Evolutionary conservation across 1,284 basidiomycete species (phyloP).

Genomic region (Irpex sp.): DNA sequence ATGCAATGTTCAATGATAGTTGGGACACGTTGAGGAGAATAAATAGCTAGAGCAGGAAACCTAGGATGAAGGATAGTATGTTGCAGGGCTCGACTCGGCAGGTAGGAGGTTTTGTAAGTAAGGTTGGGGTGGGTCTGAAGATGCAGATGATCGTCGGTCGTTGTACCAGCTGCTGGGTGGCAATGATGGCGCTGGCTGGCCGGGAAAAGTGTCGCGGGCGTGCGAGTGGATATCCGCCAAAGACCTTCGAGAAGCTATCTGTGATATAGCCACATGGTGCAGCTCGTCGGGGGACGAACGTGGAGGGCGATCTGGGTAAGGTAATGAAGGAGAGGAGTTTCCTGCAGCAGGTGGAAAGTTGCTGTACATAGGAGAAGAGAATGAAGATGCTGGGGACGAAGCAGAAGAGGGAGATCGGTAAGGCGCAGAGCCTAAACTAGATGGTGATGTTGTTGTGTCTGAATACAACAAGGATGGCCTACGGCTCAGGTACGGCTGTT

Average conservation of each 20-base stretch:
- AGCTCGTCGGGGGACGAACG: constrained; percentile 1
- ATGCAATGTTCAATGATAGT: neutral
- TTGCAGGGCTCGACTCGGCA: neutral
- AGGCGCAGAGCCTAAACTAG: neutral
- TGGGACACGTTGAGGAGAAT: neutral
- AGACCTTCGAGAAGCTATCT: neutral
- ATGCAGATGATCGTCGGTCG: neutral
- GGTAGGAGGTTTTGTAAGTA: neutral
- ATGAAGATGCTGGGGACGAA: neutral
- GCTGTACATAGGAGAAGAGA: neutral
- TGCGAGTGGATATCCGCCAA: neutral
- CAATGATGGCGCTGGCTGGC: neutral
- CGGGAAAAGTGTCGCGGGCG: neutral
- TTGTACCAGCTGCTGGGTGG: constrained; percentile 1
- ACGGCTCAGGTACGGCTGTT: constrained; percentile 4
- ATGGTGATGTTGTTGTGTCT: neutral
- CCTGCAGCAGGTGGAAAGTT: neutral
- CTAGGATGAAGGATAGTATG: neutral
- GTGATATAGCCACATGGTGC: constrained; percentile 1
- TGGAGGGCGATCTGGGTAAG: neutral
- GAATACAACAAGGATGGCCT: constrained; percentile 4
- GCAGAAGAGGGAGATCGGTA: neutral
- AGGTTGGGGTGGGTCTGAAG: neutral
- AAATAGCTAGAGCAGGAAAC: neutral
- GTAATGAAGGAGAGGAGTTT: neutral